Evolutionary conservation across 352 stramenopile genomes (phyloP), one percentile per base, ranked within the genome.

Genomic region (Phytophthora europaea): DNA sequence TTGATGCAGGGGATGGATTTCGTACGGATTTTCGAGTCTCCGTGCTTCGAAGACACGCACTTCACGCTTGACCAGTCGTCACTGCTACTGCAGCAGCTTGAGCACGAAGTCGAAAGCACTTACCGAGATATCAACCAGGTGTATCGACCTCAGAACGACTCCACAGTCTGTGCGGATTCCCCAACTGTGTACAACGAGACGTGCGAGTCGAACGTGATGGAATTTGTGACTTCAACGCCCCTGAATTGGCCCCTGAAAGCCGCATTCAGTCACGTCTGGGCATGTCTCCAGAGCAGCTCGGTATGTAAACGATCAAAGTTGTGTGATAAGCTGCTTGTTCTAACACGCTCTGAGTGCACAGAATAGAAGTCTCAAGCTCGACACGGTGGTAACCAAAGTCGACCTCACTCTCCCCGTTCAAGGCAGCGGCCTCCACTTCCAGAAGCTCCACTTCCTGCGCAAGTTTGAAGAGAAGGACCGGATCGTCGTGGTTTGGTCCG

Each of bases 401-500:
- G 45, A 47, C 4, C 0, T 69, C 7, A 62, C 64, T 4, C 0
- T 69, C 12, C 50, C 64, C 6, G 18, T 60, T 7, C 51, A 22
- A 0, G 22, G 52, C 13, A 23, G 20, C 4, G 5, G 43, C 7
- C 33, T 22, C 9, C 47, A 58, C 23, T 68, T 76, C 58, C 18
- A 73, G 22, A 69, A 69, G 20, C 43, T 76, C 31, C 50, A 75
- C 13, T 62, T 69, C 28, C 10, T 69, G 9, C 64, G 70, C 33
- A 76, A 73, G 16, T 76, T 40, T 20, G 56, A 61, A n/a, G 64
- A 76, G 34, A 5, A 56, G 13, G 58, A 76, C 22, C 43, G 51
- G 5, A 9, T 61, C 57, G 22, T 76, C 23, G 18, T 73, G 2
- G 26, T 76, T 50, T 73, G 64, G 43, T 58, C 70, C 2, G 70